phyloP scores from a whole-genome alignment of 192 early-diverging fungal species.

The Backusella psychrophila region DNA sequence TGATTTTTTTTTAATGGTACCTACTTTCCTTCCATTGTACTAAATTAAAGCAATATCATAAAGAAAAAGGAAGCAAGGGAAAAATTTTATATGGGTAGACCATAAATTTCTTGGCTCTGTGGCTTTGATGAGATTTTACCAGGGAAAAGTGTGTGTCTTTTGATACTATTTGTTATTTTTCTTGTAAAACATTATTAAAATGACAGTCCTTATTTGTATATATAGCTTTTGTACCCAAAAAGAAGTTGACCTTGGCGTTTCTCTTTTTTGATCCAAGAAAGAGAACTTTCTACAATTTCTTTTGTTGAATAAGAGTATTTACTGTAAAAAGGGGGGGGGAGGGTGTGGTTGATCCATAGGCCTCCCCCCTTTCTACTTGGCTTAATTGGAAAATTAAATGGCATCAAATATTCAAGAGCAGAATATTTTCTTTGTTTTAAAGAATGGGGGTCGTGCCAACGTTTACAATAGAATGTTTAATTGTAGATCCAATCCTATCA shows the following conservation, averaged over 20 bases:
- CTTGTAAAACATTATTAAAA: not conserved
- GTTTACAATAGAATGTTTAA: not conserved
- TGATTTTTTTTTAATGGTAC: too few relatives aligned
- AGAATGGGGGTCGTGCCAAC: not conserved
- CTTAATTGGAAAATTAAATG: not conserved
- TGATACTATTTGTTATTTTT: not conserved
- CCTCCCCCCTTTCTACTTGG: not conserved
- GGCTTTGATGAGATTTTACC: not conserved
- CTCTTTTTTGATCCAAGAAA: not conserved
- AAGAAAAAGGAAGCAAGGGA: not conserved
- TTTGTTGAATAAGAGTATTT: not conserved
- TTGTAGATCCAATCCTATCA: constrained; percentile 1
- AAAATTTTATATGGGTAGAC: not conserved
- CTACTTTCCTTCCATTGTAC: too few relatives aligned
- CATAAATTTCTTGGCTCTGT: not conserved
- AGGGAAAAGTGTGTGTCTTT: not conserved
- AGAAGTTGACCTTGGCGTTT: not conserved
- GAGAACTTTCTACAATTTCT: not conserved
- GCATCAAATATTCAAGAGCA: not conserved
- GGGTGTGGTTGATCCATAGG: not conserved
- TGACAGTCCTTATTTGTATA: not conserved
- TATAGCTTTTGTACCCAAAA: not conserved
- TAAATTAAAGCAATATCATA: not conserved
- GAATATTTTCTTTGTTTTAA: not conserved
- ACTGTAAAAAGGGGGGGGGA: not conserved